Percentiles rank a stretch among this genome's conserved stretches.
phyloP scores from a whole-genome alignment of 805 yeast genomes.

The Candida patagonica region DNA sequence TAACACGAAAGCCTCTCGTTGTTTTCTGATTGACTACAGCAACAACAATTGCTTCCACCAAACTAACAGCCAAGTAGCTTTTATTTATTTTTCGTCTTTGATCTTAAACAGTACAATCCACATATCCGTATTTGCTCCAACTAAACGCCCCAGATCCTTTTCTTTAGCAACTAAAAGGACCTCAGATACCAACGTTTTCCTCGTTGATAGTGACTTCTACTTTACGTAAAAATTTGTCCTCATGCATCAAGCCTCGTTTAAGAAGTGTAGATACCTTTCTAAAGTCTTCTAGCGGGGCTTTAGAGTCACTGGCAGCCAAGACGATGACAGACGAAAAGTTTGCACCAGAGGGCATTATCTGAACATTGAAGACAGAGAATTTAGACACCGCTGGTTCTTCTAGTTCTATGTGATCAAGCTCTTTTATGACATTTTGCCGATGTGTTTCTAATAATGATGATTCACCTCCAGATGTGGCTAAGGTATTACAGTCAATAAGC shows the following conservation, averaged over 20 bases:
- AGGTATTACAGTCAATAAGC: conserved; percentile 49
- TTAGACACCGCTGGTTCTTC: conserved; percentile 3
- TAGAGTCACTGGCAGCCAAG: conserved; percentile 2
- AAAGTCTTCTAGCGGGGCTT: conserved; percentile 7
- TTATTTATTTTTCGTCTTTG: no score
- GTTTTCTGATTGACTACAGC: no score
- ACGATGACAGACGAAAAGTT: conserved; percentile 11
- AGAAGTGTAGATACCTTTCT: neutral
- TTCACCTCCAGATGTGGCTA: conserved; percentile 2
- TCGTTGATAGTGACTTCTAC: neutral
- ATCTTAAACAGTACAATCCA: no score
- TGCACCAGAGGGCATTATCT: conserved; percentile 19
- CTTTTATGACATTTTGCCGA: conserved; percentile 6
- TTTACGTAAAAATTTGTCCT: neutral
- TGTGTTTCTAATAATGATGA: conserved; percentile 3
- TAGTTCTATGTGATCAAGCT: conserved; percentile 8
- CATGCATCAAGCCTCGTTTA: neutral
- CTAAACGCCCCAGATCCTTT: no score
- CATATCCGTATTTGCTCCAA: no score
- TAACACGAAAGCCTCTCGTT: no score
- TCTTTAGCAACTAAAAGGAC: no score
- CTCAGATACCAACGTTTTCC: neutral
- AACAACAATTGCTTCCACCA: no score
- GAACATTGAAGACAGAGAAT: conserved; percentile 11
- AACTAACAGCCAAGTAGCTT: no score